phyloP scores from a whole-genome alignment of 2,329 filamentous ascomycete species.

The Lanzia echinophila region DNA sequence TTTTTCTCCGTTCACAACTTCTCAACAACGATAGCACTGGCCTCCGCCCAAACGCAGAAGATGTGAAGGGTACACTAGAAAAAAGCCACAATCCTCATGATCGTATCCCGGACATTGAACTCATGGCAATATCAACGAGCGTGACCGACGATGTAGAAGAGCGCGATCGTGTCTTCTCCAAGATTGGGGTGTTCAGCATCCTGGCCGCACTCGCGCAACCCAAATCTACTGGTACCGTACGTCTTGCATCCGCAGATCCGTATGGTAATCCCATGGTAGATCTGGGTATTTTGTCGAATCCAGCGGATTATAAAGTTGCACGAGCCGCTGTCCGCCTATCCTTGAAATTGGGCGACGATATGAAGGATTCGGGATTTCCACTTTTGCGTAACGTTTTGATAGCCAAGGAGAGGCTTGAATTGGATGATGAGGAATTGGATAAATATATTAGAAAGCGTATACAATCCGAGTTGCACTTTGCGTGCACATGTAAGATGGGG shows the following conservation, averaged over 20 bases:
- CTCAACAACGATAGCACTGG: conserved; percentile 1
- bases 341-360: conserved; percentile 1
- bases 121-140: conserved; percentile 7
- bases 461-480: not conserved
- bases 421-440: no score
- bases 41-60: not conserved
- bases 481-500: not conserved
- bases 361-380: conserved; percentile 2
- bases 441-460: not conserved
- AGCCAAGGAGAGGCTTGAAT: no score
- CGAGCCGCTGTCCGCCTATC: conserved; percentile 8
- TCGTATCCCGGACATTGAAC: conserved; percentile 2
- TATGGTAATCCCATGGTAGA: conserved; percentile 8
- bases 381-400: no score
- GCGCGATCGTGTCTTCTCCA: not conserved
- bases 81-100: not conserved
- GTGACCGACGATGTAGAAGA: conserved; percentile 7
- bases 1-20: conserved; percentile 2
- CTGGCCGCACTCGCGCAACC: conserved; percentile 6
- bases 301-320: not conserved
- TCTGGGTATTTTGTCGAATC: conserved; percentile 9
- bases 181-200: conserved; percentile 7
- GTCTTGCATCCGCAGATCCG: conserved; percentile 3
- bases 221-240: conserved; percentile 6
- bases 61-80: no score